Conservation (phyloP, 331 rosid species). For the Rhamnella rubrinervis region DNA sequence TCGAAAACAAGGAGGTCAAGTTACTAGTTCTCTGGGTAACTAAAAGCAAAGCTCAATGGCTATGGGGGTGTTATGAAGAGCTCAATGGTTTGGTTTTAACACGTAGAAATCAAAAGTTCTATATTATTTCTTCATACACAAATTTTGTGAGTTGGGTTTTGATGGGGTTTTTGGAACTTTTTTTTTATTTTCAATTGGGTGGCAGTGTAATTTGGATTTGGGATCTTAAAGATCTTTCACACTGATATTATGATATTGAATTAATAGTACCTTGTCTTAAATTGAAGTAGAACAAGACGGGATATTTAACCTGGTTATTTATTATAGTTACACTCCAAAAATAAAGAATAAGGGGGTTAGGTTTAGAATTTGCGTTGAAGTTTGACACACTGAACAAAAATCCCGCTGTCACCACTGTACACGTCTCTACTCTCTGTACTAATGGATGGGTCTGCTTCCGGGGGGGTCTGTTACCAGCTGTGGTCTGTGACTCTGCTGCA, state of each 20-base stretch:
- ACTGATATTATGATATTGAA: too few species aligned
- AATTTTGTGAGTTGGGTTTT: slow-evolving; percentile 16
- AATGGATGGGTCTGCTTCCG: background rate
- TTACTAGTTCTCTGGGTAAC: too few species aligned
- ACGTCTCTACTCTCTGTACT: background rate
- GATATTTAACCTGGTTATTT: too few species aligned
- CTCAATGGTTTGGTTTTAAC: background rate
- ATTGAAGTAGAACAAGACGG: too few species aligned
- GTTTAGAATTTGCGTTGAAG: slow-evolving; percentile 28
- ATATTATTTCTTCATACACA: background rate
- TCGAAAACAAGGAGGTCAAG: too few species aligned
- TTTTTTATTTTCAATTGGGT: too few species aligned
- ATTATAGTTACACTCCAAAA: too few species aligned
- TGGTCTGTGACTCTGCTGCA: background rate
- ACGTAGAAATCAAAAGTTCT: slow-evolving; percentile 14
- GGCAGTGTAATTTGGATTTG: too few species aligned
- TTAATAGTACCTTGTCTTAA: too few species aligned
- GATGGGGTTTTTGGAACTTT: background rate
- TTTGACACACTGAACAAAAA: slow-evolving; percentile 26
- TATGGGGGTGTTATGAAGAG: too few species aligned
- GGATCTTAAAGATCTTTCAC: too few species aligned
- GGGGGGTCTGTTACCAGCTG: background rate
- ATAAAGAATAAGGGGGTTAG: background rate
- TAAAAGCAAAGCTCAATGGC: too few species aligned
- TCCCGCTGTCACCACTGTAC: background rate